phyloP scores from a whole-genome alignment of 108 stramenopile species.

The Cyclotella cryptica region DNA sequence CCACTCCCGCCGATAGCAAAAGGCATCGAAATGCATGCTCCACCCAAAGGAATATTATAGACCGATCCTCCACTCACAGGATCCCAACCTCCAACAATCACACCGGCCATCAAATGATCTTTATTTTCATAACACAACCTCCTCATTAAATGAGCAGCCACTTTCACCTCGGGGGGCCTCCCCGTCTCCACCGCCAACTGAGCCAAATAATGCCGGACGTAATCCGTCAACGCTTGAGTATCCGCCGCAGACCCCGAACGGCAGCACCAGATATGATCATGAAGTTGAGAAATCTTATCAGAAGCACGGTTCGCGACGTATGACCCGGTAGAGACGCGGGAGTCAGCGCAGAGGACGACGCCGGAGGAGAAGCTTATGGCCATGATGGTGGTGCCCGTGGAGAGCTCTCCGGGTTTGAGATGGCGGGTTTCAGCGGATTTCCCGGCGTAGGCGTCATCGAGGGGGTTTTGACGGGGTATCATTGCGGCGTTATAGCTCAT shows the following conservation, averaged over 20 bases:
- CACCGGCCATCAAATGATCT: conserved; percentile 93
- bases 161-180: conserved; percentile 87
- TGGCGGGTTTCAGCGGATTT: conserved; percentile 64
- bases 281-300: conserved; percentile 95
- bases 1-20: conserved; percentile 96
- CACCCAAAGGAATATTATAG: conserved; percentile 94
- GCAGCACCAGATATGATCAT: conserved; percentile 95
- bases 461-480: conserved; percentile 11
- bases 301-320: conserved; percentile 96
- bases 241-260: conserved; percentile 96
- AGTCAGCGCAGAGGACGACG: conserved; percentile 98
- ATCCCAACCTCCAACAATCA: conserved; percentile 98
- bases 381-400: conserved; percentile 96
- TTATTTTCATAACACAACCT: conserved; percentile 95
- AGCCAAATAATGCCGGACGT: conserved; percentile 84
- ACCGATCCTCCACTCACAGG: conserved; percentile 87
- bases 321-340: conserved; percentile 94
- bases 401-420: conserved; percentile 78
- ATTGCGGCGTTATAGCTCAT: conserved; percentile 28
- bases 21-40: conserved; percentile 91
- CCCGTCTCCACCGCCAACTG: conserved; percentile 92
- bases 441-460: conserved; percentile 43
- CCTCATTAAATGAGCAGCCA: conserved; percentile 90
- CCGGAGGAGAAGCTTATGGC: conserved; percentile 92
- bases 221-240: conserved; percentile 95